phyloP scores from a whole-genome alignment of 345 rosid species.

The Laguncularia racemosa region DNA sequence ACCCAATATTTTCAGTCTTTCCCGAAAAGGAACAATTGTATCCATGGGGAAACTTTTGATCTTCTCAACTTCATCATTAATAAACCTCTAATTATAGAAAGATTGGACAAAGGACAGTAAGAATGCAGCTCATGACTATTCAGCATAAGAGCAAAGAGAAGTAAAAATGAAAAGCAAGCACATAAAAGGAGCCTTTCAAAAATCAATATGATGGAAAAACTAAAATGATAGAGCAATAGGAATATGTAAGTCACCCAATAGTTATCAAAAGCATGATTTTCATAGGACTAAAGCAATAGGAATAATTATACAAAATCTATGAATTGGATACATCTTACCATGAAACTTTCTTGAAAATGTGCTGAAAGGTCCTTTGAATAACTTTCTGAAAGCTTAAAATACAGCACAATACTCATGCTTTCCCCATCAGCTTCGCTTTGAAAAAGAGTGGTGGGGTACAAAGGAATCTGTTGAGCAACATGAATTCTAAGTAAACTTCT shows the following conservation, averaged over 20 bases:
- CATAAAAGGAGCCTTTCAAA: too few relatives aligned
- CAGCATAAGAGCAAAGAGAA: too few relatives aligned
- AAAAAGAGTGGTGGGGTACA: conserved; percentile 61
- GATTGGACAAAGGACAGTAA: not conserved
- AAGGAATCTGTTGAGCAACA: conserved; percentile 50
- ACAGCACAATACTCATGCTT: conserved; percentile 52
- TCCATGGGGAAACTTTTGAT: conserved; percentile 87
- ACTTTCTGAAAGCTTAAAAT: conserved; percentile 45
- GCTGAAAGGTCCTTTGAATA: conserved; percentile 35
- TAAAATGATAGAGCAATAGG: too few relatives aligned
- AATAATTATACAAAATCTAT: not conserved
- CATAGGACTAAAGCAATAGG: too few relatives aligned
- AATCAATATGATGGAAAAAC: too few relatives aligned
- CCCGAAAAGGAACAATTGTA: conserved; percentile 60
- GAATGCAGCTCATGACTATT: too few relatives aligned
- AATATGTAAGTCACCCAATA: too few relatives aligned
- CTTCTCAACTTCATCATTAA: conserved; percentile 87
- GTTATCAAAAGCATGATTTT: too few relatives aligned
- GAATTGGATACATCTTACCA: conserved; percentile 21
- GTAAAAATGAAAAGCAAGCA: too few relatives aligned
- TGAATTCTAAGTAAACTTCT: not conserved
- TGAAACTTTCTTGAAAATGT: conserved; percentile 39
- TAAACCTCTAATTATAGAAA: conserved; percentile 13
- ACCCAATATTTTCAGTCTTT: conserved; percentile 90
- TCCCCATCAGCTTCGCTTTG: conserved; percentile 54